Evolutionary conservation across 192 early-diverging fungal species (phyloP).

Genomic region (Helicostylum pulchrum): DNA sequence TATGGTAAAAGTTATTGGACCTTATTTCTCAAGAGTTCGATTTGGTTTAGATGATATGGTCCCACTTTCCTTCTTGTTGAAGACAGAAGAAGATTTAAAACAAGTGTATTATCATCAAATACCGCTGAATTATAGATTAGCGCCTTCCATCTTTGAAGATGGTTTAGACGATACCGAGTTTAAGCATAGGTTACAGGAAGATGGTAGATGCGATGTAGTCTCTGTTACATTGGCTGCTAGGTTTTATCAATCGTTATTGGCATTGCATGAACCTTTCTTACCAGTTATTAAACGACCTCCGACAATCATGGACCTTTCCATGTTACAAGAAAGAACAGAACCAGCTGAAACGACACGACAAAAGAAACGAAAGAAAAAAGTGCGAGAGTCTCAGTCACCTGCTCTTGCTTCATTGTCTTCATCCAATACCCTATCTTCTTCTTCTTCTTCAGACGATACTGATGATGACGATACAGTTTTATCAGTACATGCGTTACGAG

Average conservation of each 20-base stretch:
- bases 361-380: too few relatives aligned
- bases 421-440: background rate
- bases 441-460: background rate
- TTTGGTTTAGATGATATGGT: constrained; percentile 12
- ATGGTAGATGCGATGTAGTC: constrained; percentile 10
- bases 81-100: constrained; percentile 15
- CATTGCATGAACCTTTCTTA: constrained; percentile 20
- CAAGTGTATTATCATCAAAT: constrained; percentile 15
- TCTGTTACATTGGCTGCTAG: constrained; percentile 10
- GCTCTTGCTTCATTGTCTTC: too few relatives aligned
- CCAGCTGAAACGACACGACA: too few relatives aligned
- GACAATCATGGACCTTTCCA: too few relatives aligned
- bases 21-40: constrained; percentile 9
- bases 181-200: background rate
- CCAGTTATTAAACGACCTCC: background rate
- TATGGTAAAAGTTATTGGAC: background rate
- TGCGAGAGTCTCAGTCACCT: too few relatives aligned
- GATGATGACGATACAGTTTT: background rate
- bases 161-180: constrained; percentile 10
- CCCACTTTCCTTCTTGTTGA: constrained; percentile 11
- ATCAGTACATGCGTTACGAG: constrained; percentile 14
- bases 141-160: constrained; percentile 23
- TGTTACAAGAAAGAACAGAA: too few relatives aligned
- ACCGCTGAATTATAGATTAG: constrained; percentile 11
- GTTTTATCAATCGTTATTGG: constrained; percentile 9